Percentiles rank a stretch among this genome's conserved stretches.
Evolutionary conservation across 495 filamentous ascomycete species (phyloP).

Genomic region (Penicillium verhagenii): DNA sequence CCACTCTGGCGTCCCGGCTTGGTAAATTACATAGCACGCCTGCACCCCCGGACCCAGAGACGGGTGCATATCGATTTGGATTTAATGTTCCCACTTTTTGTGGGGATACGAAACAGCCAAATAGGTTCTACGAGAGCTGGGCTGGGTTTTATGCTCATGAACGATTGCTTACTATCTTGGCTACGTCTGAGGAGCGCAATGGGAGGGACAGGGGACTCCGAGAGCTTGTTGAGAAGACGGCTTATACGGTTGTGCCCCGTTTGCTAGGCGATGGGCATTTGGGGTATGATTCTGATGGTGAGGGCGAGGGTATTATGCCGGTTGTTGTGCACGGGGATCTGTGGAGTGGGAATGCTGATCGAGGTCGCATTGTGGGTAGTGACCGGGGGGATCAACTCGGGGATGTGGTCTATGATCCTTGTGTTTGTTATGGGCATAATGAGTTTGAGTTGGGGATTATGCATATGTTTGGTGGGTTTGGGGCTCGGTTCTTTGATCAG

Average conservation of each 20-base stretch:
- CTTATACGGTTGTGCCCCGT: constrained; percentile 62
- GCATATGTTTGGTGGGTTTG: constrained; percentile 94
- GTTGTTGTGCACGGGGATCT: constrained; percentile 88
- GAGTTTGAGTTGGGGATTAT: constrained; percentile 94
- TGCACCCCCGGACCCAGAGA: constrained; percentile 56
- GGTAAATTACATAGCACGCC: constrained; percentile 78
- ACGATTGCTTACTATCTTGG: constrained; percentile 63
- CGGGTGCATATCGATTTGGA: constrained; percentile 64
- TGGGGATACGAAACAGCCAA: constrained; percentile 79
- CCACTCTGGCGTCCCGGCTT: constrained; percentile 68
- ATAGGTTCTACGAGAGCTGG: constrained; percentile 68
- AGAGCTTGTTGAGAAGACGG: constrained; percentile 61
- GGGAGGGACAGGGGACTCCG: constrained; percentile 61
- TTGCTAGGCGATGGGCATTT: constrained; percentile 68
- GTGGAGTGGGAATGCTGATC: constrained; percentile 83
- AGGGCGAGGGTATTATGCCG: constrained; percentile 56
- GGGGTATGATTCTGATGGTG: constrained; percentile 45
- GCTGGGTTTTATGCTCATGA: constrained; percentile 79
- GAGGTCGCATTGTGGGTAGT: constrained; percentile 57
- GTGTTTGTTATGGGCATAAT: constrained; percentile 74
- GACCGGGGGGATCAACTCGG: constrained; percentile 51
- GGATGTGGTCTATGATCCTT: constrained; percentile 84
- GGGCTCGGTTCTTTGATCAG: constrained; percentile 64
- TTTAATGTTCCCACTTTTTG: constrained; percentile 85
- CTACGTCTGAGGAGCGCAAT: constrained; percentile 55